Evolutionary conservation across 352 stramenopile genomes (phyloP), one percentile per base, ranked within the genome.

Genomic region (Globisporangium parvum): DNA sequence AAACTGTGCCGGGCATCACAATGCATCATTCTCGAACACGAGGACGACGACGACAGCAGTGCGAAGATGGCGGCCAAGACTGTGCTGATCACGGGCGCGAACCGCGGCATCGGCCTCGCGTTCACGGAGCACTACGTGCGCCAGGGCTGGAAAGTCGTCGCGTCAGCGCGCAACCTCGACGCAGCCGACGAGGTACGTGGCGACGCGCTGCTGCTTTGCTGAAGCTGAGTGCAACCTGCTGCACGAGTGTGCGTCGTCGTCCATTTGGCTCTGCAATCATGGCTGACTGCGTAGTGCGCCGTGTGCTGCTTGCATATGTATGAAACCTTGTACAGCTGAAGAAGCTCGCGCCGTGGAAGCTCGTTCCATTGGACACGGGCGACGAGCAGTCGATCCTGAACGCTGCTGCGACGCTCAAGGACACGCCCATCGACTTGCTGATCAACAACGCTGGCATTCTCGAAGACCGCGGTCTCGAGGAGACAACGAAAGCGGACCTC

Each of bases 391-490:
- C 75, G 31, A 85, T 88, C 23, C 28, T 75, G 31, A 20, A 33
- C 1, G 66, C 70, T 14, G 73, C 73, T 14, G 70, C 72, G 60
- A 39, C 62, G 0, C 53, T 88, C 6, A 55, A 80, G 26, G 59
- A 60, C 28, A 67, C 69, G 44, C 50, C 67, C 1, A 66, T 91
- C 23, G 73, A 91, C 45, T 55, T 93, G 26, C 63, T 93, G 14
- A 86, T 93, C 50, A 93, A 93, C 60, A 91, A 88, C 62, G 66
- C 70, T 14, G 82, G 82, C 20, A 69, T 89, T 44, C 51, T 57
- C 17, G 57, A 65, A 18, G 47, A 54, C 15, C 53, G 63, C 12
- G 51, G 53, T n/a, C 40, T 87, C 12, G 39, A 58, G 26, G 63
- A 61, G 5, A 74, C 73, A 17, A 84, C 75, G 31, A 86, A 87